phyloP scores from a whole-genome alignment of 768 basidiomycete genomes.

The Pleurotus citrinopileatus region DNA sequence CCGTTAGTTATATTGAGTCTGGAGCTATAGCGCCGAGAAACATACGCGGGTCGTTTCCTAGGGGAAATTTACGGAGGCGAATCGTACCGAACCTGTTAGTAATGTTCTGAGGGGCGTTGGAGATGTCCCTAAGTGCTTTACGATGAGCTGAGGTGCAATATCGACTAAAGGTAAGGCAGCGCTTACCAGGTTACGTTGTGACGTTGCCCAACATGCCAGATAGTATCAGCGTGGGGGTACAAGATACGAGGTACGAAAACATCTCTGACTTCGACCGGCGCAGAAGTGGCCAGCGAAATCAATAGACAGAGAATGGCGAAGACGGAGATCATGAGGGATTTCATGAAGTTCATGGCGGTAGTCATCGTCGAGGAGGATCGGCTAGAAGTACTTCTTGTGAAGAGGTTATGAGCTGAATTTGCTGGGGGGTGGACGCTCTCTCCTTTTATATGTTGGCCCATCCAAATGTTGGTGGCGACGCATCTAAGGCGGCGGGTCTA shows the following conservation, averaged over 20 bases:
- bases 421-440: too few species aligned
- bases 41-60: constrained; percentile 13
- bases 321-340: too few species aligned
- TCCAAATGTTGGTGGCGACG: too few species aligned
- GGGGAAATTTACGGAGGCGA: constrained; percentile 34
- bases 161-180: constrained; percentile 12
- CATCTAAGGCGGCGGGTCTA: too few species aligned
- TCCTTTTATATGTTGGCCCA: too few species aligned
- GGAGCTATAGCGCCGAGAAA: too few species aligned
- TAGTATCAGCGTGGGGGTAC: constrained; percentile 29
- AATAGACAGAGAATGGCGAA: constrained; percentile 18
- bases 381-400: too few species aligned
- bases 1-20: neutral
- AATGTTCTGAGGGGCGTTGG: constrained; percentile 40
- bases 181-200: constrained; percentile 45
- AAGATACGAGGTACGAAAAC: constrained; percentile 45
- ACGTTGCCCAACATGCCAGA: constrained; percentile 38
- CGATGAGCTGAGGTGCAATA: neutral
- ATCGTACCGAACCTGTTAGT: constrained; percentile 44
- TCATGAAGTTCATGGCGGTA: constrained; percentile 11
- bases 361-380: neutral
- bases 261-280: constrained; percentile 37
- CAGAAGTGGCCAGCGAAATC: constrained; percentile 23
- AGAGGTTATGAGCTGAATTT: too few species aligned
- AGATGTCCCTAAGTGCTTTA: constrained; percentile 31